These are phyloP conservation scores for Auriscalpium orientale DNA, from an alignment of 768 basidiomycete genomes.

Conservation along the genomic window DNA sequence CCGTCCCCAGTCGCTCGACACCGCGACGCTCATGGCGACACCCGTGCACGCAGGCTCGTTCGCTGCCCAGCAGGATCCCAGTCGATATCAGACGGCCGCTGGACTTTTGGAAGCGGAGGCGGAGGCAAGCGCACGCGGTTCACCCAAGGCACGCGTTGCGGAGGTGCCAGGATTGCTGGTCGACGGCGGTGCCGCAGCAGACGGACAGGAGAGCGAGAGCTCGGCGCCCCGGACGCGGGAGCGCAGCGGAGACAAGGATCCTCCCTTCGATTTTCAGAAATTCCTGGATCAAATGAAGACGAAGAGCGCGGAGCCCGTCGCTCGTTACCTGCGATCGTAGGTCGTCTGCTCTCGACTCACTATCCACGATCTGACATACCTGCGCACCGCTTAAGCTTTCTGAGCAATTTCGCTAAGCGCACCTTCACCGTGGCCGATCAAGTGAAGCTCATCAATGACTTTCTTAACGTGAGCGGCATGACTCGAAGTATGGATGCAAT, in stretches of 20 bases:
- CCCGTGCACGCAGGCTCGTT: conserved; percentile 7
- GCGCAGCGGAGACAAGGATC: conserved; percentile 27
- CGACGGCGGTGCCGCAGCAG: conserved; percentile 14
- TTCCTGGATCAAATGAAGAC: conserved; percentile 94
- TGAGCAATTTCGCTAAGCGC: conserved; percentile 88
- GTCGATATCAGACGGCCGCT: neutral
- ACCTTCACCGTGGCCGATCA: conserved; percentile 91
- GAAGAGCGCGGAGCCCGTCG: conserved; percentile 83
- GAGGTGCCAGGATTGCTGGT: neutral
- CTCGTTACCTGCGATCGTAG: conserved; percentile 91
- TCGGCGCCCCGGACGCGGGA: conserved; percentile 15
- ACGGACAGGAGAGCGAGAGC: conserved; percentile 16
- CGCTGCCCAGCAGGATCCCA: conserved; percentile 1
- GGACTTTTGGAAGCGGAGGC: neutral
- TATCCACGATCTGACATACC: neutral
- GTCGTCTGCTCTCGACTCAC: conserved; percentile 27
- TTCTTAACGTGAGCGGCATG: conserved; percentile 57
- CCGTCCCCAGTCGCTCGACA: conserved; percentile 54
- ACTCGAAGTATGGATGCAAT: neutral
- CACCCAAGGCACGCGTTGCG: conserved; percentile 5
- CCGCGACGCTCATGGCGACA: conserved; percentile 13
- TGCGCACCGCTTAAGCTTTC: conserved; percentile 47
- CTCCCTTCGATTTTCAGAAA: conserved; percentile 84
- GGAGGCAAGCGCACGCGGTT: conserved; percentile 1
- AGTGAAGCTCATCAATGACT: conserved; percentile 92